phyloP scores from a whole-genome alignment of 495 filamentous ascomycete genomes.

The Pyrenula aspistea region DNA sequence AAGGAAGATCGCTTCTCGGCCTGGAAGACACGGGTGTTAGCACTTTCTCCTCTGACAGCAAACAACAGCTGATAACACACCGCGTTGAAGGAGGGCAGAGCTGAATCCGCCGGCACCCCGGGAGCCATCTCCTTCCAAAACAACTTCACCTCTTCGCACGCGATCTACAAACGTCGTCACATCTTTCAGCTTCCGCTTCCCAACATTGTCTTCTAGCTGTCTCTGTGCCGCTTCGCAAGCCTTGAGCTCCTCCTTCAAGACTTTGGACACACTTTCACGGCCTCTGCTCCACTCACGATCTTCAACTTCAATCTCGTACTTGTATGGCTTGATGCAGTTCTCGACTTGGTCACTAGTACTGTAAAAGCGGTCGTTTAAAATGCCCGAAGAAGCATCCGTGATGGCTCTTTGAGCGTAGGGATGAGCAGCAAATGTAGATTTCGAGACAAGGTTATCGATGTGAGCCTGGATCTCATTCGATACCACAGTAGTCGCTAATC shows the following conservation, averaged over 20 bases:
- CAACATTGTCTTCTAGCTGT: slow-evolving; percentile 59
- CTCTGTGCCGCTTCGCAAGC: slow-evolving; percentile 72
- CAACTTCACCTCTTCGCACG: slow-evolving; percentile 69
- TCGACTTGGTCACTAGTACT: slow-evolving; percentile 97
- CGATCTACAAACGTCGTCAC: slow-evolving; percentile 86
- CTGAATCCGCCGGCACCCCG: slow-evolving; percentile 90
- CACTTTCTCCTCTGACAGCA: background rate
- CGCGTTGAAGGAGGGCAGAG: slow-evolving; percentile 64
- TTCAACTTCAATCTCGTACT: slow-evolving; percentile 91
- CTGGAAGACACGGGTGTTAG: too few relatives aligned
- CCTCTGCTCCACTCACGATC: slow-evolving; percentile 78
- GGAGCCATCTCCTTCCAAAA: slow-evolving; percentile 69
- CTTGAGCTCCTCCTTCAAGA: slow-evolving; percentile 72
- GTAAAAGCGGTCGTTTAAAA: slow-evolving; percentile 89
- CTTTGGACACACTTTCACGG: slow-evolving; percentile 61
- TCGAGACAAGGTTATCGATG: slow-evolving; percentile 62
- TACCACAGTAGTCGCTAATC: slow-evolving; percentile 83
- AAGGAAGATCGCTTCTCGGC: slow-evolving; percentile 85
- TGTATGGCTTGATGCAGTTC: slow-evolving; percentile 98
- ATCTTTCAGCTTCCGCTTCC: slow-evolving; percentile 72
- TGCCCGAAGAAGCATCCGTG: slow-evolving; percentile 72
- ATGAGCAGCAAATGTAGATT: slow-evolving; percentile 76
- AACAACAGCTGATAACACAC: too few relatives aligned
- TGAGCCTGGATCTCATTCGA: slow-evolving; percentile 77
- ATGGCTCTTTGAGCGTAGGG: slow-evolving; percentile 88